Conservation (phyloP, 495 filamentous ascomycete species). For the Xylaria acuta region DNA sequence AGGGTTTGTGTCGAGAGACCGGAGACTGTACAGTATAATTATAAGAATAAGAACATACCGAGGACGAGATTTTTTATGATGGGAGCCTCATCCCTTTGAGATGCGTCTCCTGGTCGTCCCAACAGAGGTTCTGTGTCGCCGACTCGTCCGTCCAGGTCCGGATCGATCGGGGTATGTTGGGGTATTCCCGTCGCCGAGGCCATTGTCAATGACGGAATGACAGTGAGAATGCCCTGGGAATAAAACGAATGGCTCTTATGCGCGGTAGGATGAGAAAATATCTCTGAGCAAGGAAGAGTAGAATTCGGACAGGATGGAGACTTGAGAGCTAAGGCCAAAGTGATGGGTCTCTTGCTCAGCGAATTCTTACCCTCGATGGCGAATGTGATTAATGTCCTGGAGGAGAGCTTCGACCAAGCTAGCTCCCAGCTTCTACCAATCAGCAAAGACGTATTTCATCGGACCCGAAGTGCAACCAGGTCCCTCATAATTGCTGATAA, state of each 20-base stretch:
- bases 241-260: conserved; percentile 13
- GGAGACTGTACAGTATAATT: conserved; percentile 2
- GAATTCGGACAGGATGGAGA: neutral
- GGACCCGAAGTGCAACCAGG: neutral
- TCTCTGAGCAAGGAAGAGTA: neutral
- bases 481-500: conserved; percentile 7
- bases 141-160: conserved; percentile 36
- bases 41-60: conserved; percentile 57
- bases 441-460: conserved; percentile 15
- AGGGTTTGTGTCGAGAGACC: neutral
- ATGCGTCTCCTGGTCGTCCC: conserved; percentile 73
- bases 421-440: conserved; percentile 23
- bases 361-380: conserved; percentile 20
- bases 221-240: conserved; percentile 19
- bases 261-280: neutral
- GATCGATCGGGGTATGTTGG: conserved; percentile 42
- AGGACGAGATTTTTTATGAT: conserved; percentile 76
- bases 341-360: conserved; percentile 8
- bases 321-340: neutral
- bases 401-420: neutral
- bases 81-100: conserved; percentile 66
- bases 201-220: conserved; percentile 48
- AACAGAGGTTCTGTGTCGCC: conserved; percentile 80
- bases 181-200: conserved; percentile 63
- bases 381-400: conserved; percentile 8